These are phyloP conservation scores for Xanthoceras sorbifolium DNA, from an alignment of 345 rosid genomes.

Conservation along the genomic window DNA sequence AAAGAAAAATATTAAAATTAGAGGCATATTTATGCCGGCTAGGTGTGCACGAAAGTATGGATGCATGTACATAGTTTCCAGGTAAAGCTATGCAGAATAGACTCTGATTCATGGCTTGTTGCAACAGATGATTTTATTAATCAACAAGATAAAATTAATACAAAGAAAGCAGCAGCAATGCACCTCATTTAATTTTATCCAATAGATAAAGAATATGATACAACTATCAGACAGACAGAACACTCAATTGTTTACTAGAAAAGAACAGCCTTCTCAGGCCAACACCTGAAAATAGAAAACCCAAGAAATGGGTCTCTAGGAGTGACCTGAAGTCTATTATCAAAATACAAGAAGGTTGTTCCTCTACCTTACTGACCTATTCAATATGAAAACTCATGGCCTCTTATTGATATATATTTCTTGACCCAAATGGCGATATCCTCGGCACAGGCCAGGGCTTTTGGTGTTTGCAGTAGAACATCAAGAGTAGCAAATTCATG, in stretches of 20 bases:
- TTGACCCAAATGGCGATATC: conserved; percentile 91
- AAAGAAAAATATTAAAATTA: neutral
- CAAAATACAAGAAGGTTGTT: conserved; percentile 5
- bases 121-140: neutral
- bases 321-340: conserved; percentile 4
- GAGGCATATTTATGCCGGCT: conserved; percentile 11
- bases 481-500: conserved; percentile 97
- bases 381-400: conserved; percentile 90
- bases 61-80: neutral
- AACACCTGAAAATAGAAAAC: neutral
- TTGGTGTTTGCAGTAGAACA: conserved; percentile 82
- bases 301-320: neutral
- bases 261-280: neutral
- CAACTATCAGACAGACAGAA: conserved; percentile 5
- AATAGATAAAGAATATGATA: conserved; percentile 11
- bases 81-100: neutral
- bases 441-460: conserved; percentile 86
- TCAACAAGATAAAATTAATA: neutral
- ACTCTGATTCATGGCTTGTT: neutral
- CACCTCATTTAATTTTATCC: conserved; percentile 17
- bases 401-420: conserved; percentile 81
- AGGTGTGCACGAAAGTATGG: neutral
- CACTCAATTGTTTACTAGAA: neutral
- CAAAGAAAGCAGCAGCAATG: neutral
- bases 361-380: neutral